Percentiles rank a stretch among this genome's conserved stretches.
Evolutionary conservation across 139 green algal genomes (phyloP).

Genomic region (Closterium sp.): DNA sequence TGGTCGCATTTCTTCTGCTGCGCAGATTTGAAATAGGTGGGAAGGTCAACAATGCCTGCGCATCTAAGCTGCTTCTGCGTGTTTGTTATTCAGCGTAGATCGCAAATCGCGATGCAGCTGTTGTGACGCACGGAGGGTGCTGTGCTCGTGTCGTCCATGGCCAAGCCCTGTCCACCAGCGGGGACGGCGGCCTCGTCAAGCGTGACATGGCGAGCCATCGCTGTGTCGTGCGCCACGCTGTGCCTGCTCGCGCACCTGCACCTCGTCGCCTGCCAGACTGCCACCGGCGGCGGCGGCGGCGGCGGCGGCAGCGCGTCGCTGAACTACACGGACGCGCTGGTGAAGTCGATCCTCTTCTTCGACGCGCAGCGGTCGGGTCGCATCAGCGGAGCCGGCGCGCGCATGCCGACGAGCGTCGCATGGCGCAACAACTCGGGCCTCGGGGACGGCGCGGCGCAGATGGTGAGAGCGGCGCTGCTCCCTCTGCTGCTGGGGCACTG

Average conservation of each 20-base stretch:
- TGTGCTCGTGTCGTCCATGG: not conserved
- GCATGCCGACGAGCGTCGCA: not conserved
- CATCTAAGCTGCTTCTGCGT: too few relatives aligned
- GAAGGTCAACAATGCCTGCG: too few relatives aligned
- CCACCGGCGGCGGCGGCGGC: not conserved
- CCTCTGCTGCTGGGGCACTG: too few relatives aligned
- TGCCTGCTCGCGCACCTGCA: not conserved
- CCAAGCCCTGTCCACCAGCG: not conserved
- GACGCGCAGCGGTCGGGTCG: conserved; percentile 30
- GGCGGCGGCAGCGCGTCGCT: not conserved
- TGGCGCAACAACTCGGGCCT: not conserved
- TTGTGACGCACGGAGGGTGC: not conserved
- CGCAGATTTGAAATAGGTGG: too few relatives aligned
- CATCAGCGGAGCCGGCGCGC: not conserved
- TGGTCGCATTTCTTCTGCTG: too few relatives aligned
- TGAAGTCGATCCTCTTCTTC: conserved; percentile 24
- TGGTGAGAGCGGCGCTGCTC: not conserved
- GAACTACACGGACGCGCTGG: conserved; percentile 33
- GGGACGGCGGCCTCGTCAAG: not conserved
- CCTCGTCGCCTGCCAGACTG: not conserved
- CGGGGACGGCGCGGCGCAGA: not conserved
- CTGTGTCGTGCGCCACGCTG: not conserved
- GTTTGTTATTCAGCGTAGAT: too few relatives aligned
- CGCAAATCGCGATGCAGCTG: not conserved
- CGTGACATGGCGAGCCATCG: not conserved